phyloP scores from a whole-genome alignment of 495 filamentous ascomycete genomes.

The Parathielavia appendiculata region DNA sequence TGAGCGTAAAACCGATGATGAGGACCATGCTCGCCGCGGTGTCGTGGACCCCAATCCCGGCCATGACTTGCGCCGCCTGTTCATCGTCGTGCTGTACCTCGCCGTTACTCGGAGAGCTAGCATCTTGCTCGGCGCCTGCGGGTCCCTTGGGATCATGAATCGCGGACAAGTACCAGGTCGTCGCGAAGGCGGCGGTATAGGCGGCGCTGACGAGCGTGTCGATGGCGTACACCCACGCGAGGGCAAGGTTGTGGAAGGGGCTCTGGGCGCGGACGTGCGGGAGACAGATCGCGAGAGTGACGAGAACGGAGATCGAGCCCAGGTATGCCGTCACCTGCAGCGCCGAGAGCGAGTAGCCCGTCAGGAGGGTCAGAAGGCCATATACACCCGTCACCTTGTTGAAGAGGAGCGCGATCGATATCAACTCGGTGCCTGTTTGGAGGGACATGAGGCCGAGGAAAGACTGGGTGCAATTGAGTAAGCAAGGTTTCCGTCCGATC shows the following conservation, averaged over 20 bases:
- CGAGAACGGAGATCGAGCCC: conserved; percentile 67
- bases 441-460: conserved; percentile 83
- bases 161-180: conserved; percentile 75
- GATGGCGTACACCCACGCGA: conserved; percentile 73
- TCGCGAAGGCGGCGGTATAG: conserved; percentile 72
- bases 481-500: background rate
- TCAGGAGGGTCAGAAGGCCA: conserved; percentile 77
- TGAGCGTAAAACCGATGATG: conserved; percentile 62
- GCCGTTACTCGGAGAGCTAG: conserved; percentile 24
- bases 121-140: conserved; percentile 16
- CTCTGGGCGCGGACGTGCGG: conserved; percentile 65
- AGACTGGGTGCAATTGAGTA: conserved; percentile 41
- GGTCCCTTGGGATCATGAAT: conserved; percentile 33
- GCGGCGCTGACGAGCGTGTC: conserved; percentile 71
- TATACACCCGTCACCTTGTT: conserved; percentile 88
- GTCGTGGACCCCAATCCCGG: conserved; percentile 56
- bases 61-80: conserved; percentile 10
- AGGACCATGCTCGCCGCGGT: conserved; percentile 69
- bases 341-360: conserved; percentile 57
- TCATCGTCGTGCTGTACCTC: conserved; percentile 5
- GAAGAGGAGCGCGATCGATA: conserved; percentile 70
- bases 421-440: conserved; percentile 75
- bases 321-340: conserved; percentile 78
- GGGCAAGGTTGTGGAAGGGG: conserved; percentile 61
- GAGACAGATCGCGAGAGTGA: conserved; percentile 54